Evolutionary conservation across 208 protist genomes (phyloP), one percentile per base, ranked within the genome.

Genomic region (Acanthamoeba culbertsoni): DNA sequence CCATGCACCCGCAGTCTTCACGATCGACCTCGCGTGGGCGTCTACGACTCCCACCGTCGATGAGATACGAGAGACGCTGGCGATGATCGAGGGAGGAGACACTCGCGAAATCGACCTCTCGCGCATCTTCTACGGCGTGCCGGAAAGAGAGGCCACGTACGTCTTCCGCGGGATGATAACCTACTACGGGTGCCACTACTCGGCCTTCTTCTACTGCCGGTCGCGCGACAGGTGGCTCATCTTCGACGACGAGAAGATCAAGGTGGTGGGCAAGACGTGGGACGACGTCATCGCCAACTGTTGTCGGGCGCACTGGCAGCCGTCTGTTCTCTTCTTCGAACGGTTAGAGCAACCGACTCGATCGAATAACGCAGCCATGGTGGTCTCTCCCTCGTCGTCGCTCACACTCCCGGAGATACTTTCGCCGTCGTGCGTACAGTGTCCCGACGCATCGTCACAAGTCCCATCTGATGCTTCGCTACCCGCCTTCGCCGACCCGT

Each of bases 211-310:
- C 62, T 33, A 75, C 62, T 75, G 86, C 86, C 40, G 59, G 0
- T 75, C 86, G 10, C 40, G 51, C 1, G 37, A 91, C 59, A 10
- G 73, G 33, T 91, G 86, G 86, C 86, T 73, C 40, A 59, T 45
- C n/a, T 91, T 91, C 40, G 86, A 91, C 37, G 86, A 91, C 37
- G 86, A 65, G 23, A 91, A 91, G 86, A 73, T 91, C 62, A 91
- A 91, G 35, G 43, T 91, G 23, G 86, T 91, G 51, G 86, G 86
- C 37, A 65, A 91, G 26, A 91, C 51, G 0, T 91, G 86, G 86
- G 57, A 91, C 31, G 51, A 65, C 8, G 86, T 91, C 57, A 73
- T 91, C 6, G 86, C 35, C 23, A 91, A 73, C 86, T 91, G 86
- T 42, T 91, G 51, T 37, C 59, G 37, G 18, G 86, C 86, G 6